Conservation (phyloP, 192 early-diverging fungal species). For the Entomortierella beljakovae region DNA sequence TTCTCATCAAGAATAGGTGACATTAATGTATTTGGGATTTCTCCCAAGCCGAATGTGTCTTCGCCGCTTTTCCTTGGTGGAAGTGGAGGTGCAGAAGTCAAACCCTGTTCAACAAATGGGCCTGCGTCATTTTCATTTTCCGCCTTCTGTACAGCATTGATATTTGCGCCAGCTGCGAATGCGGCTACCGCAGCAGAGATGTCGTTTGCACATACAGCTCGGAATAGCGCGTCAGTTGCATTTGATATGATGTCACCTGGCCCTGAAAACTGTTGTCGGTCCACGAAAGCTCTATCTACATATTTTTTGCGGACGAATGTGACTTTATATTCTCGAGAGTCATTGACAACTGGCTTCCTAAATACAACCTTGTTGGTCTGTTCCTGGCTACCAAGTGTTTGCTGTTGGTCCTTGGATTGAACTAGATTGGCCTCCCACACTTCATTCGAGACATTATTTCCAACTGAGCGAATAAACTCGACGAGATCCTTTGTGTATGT, state of each 20-base stretch:
- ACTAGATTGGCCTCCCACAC: conserved; percentile 71
- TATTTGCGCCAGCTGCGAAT: conserved; percentile 51
- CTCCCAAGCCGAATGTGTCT: not conserved
- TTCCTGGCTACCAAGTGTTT: not conserved
- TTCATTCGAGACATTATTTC: conserved; percentile 71
- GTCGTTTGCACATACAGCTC: conserved; percentile 56
- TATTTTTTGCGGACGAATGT: conserved; percentile 72
- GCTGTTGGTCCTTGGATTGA: not conserved
- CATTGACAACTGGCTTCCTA: conserved; percentile 57
- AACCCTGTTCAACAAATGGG: conserved; percentile 6
- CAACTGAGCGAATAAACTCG: conserved; percentile 65
- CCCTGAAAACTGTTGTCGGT: not conserved
- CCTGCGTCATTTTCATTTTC: conserved; percentile 18
- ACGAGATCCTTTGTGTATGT: conserved; percentile 75
- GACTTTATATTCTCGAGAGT: conserved; percentile 64
- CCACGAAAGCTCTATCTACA: conserved; percentile 60
- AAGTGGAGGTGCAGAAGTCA: conserved; percentile 3
- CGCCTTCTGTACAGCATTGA: conserved; percentile 53
- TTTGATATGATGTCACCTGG: conserved; percentile 5
- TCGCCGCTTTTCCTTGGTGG: not conserved
- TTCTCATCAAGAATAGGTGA: conserved; percentile 1
- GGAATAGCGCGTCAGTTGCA: conserved; percentile 53
- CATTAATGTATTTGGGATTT: not conserved
- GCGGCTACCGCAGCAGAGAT: conserved; percentile 54
- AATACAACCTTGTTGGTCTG: conserved; percentile 8